Evolutionary conservation across 345 rosid species (phyloP).

Genomic region (Gossypium herbaceum): DNA sequence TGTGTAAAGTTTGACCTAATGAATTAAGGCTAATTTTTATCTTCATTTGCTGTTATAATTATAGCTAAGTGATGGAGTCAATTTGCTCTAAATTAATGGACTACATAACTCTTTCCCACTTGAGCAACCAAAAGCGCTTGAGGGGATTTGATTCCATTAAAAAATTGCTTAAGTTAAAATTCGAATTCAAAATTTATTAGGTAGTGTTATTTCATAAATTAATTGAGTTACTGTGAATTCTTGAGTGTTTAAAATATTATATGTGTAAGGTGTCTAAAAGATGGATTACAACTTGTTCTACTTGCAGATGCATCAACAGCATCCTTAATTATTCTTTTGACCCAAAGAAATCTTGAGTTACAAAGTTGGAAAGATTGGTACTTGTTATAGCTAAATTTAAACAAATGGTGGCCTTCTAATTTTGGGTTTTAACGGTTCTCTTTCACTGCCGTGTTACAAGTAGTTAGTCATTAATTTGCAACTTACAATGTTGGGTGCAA

Average conservation of each 20-base stretch:
- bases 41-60: too few relatives aligned
- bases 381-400: neutral
- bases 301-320: neutral
- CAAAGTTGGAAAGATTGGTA: neutral
- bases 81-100: neutral
- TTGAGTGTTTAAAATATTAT: too few relatives aligned
- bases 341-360: neutral
- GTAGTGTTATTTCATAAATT: too few relatives aligned
- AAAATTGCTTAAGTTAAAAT: too few relatives aligned
- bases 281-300: too few relatives aligned
- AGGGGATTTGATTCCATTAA: neutral
- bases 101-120: neutral
- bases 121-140: neutral
- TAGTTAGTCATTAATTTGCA: neutral
- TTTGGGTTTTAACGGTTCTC: neutral
- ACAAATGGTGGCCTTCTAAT: neutral
- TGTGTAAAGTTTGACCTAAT: too few relatives aligned
- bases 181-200: too few relatives aligned
- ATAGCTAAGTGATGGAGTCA: neutral
- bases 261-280: too few relatives aligned
- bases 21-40: too few relatives aligned
- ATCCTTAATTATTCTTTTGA: slow-evolving; percentile 8
- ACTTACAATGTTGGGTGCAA: neutral
- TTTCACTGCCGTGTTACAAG: too few relatives aligned
- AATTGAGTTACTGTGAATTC: too few relatives aligned